Evolutionary conservation across 2,329 filamentous ascomycete genomes (phyloP).

Genomic region (Ophiostoma ulmi): DNA sequence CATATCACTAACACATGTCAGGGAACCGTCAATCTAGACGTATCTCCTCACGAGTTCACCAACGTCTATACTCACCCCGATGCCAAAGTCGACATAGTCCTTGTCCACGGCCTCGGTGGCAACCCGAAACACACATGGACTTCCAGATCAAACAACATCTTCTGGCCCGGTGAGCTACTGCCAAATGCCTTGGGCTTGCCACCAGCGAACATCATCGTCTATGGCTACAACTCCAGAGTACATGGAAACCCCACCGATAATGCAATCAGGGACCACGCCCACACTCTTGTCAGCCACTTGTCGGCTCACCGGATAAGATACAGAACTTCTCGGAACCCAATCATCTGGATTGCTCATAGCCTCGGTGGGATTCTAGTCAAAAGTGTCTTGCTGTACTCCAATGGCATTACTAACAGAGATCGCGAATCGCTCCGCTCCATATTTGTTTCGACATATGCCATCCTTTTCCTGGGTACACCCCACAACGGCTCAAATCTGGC

Average conservation of each 20-base stretch:
- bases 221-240: conserved; percentile 69
- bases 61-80: conserved; percentile 55
- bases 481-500: conserved; percentile 66
- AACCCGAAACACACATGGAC: conserved; percentile 60
- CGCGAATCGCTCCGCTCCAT: conserved; percentile 63
- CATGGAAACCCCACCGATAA: conserved; percentile 54
- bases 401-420: conserved; percentile 53
- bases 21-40: conserved; percentile 17
- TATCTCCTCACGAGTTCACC: conserved; percentile 49
- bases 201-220: conserved; percentile 62
- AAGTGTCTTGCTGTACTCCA: conserved; percentile 61
- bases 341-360: conserved; percentile 72
- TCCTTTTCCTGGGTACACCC: conserved; percentile 73
- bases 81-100: conserved; percentile 59
- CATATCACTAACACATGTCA: neutral
- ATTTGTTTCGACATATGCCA: conserved; percentile 68
- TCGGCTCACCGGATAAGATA: conserved; percentile 58
- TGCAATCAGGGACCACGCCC: conserved; percentile 65
- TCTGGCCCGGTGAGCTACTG: conserved; percentile 66
- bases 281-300: conserved; percentile 60
- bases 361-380: conserved; percentile 70
- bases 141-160: conserved; percentile 50
- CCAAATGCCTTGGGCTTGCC: conserved; percentile 53
- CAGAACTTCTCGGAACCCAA: conserved; percentile 55
- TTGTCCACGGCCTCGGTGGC: conserved; percentile 68